These are phyloP conservation scores for Gynostemma pentaphyllum DNA, from an alignment of 306 rosid species.

Conservation along the genomic window DNA sequence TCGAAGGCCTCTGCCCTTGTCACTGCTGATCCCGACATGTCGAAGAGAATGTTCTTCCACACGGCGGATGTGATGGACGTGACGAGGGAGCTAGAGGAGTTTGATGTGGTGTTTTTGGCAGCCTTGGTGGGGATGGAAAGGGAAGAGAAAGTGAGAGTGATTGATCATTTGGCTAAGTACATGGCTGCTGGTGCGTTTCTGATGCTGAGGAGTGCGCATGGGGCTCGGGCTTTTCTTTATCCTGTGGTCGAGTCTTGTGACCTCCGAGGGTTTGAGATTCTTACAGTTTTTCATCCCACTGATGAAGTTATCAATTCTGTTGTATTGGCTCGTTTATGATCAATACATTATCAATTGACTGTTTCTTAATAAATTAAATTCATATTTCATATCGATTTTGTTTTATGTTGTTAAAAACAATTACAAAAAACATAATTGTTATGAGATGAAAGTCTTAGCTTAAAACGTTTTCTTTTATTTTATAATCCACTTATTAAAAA, in stretches of 20 bases:
- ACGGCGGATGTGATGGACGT: slow-evolving; percentile 51
- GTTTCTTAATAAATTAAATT: too few species aligned
- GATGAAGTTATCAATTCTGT: slow-evolving; percentile 78
- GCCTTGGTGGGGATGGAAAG: slow-evolving; percentile 77
- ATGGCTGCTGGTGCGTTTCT: slow-evolving; percentile 60
- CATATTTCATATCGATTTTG: too few species aligned
- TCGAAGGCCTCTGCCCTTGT: slow-evolving; percentile 39
- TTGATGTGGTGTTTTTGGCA: slow-evolving; percentile 63
- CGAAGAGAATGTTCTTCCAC: slow-evolving; percentile 51
- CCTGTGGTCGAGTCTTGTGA: slow-evolving; percentile 63
- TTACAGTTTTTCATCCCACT: slow-evolving; percentile 63
- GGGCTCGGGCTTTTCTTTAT: slow-evolving; percentile 74
- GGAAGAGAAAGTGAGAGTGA: slow-evolving; percentile 36
- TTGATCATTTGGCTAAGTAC: slow-evolving; percentile 42
- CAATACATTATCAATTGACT: too few species aligned
- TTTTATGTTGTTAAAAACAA: too few species aligned
- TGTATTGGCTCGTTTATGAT: slow-evolving; percentile 9
- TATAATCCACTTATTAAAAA: too few species aligned
- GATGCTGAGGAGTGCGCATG: slow-evolving; percentile 81
- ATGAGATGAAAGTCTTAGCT: too few species aligned
- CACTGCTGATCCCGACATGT: slow-evolving; percentile 38
- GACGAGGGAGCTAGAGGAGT: slow-evolving; percentile 19
- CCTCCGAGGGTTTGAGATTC: slow-evolving; percentile 59
- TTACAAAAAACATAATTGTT: too few species aligned
- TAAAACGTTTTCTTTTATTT: too few species aligned